Evolutionary conservation across 2,329 filamentous ascomycete genomes (phyloP).

Genomic region (Elsinoe necatrix): DNA sequence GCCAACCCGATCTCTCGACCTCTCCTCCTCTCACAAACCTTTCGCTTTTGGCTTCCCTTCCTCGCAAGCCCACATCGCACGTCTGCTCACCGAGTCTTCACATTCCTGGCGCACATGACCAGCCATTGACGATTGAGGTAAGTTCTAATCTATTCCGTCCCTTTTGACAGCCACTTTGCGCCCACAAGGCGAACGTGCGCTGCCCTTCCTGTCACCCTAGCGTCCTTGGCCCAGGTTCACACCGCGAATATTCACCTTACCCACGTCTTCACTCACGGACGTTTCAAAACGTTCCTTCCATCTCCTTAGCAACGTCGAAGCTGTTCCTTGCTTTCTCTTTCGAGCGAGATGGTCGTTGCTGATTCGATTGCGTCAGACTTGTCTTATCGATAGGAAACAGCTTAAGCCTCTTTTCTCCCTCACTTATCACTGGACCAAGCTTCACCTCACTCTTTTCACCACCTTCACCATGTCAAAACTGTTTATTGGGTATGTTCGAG

Average conservation of each 20-base stretch:
- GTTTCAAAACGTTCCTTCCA: neutral
- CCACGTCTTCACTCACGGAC: slow-evolving; percentile 1
- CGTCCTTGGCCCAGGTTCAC: slow-evolving; percentile 9
- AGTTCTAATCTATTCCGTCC: neutral
- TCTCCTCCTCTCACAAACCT: neutral
- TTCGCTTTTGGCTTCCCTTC: slow-evolving; percentile 8
- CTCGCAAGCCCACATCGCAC: slow-evolving; percentile 2
- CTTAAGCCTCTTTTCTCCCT: neutral
- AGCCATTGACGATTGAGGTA: neutral
- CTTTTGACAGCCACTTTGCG: slow-evolving; percentile 5
- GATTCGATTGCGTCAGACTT: neutral
- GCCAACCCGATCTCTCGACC: slow-evolving; percentile 1
- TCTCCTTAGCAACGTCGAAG: slow-evolving; percentile 10
- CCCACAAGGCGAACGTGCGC: slow-evolving; percentile 5
- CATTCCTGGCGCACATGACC: neutral
- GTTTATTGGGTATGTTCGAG: slow-evolving; percentile 67
- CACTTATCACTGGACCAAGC: neutral
- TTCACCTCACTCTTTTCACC: slow-evolving; percentile 3
- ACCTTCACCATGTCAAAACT: slow-evolving; percentile 68
- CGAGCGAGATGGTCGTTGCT: neutral
- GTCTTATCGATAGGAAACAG: slow-evolving; percentile 8
- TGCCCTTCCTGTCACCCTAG: neutral
- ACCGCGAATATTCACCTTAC: slow-evolving; percentile 12
- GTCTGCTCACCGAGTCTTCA: neutral
- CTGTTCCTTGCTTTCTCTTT: slow-evolving; percentile 7